These are phyloP conservation scores for Anastatica hierochuntica DNA, from an alignment of 345 rosid genomes.

Conservation along the genomic window DNA sequence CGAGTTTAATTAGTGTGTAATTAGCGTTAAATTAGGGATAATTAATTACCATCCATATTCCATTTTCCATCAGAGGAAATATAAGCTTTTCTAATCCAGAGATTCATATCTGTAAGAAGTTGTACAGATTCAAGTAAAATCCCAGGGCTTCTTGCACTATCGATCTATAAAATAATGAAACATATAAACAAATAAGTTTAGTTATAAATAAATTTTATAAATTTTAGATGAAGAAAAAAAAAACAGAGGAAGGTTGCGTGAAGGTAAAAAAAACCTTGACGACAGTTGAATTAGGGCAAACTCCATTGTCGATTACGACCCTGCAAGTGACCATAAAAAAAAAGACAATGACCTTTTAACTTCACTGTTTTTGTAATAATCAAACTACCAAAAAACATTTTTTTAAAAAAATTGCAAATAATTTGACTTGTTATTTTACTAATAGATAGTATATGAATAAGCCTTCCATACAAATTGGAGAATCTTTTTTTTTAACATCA, in stretches of 20 bases:
- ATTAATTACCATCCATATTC: slow-evolving; percentile 96
- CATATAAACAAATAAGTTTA: not conserved
- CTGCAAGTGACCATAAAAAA: slow-evolving; percentile 39
- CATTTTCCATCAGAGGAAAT: slow-evolving; percentile 80
- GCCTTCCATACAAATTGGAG: slow-evolving; percentile 14
- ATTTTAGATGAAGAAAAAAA: not conserved
- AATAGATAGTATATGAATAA: slow-evolving; percentile 8
- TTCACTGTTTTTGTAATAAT: slow-evolving; percentile 15
- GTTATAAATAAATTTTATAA: not conserved
- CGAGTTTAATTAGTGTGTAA: not conserved
- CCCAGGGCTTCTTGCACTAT: slow-evolving; percentile 82
- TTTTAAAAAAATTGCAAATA: not conserved
- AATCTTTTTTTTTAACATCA: not conserved
- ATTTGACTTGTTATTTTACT: slow-evolving; percentile 18
- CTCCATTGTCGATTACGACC: slow-evolving; percentile 94
- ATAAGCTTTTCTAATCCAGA: slow-evolving; percentile 78
- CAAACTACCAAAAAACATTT: not conserved
- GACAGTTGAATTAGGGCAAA: slow-evolving; percentile 71
- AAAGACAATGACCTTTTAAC: slow-evolving; percentile 26
- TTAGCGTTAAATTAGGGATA: slow-evolving; percentile 6
- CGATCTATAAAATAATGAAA: slow-evolving; percentile 37
- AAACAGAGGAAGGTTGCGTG: slow-evolving; percentile 30
- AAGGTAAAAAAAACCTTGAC: slow-evolving; percentile 68
- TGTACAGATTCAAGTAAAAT: slow-evolving; percentile 86
- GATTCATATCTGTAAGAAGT: slow-evolving; percentile 88